Conservation (phyloP, 2,329 filamentous ascomycete genomes). For the Diaporthe batatas region DNA sequence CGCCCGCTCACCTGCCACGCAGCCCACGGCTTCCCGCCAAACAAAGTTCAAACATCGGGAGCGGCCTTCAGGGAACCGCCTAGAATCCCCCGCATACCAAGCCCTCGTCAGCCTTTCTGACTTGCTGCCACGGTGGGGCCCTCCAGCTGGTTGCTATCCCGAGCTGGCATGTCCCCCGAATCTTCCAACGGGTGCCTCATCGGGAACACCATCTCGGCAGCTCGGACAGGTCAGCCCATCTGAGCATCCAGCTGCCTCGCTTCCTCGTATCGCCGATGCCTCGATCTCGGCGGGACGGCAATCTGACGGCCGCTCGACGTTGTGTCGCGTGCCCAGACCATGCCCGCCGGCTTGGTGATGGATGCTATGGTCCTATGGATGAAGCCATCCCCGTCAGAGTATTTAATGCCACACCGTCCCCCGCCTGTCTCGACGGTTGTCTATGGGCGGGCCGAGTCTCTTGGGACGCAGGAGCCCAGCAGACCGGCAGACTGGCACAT, state of each 20-base stretch:
- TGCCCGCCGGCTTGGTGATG: conserved; percentile 9
- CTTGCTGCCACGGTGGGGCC: conserved; percentile 29
- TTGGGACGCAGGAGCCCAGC: conserved; percentile 1
- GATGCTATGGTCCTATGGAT: background rate
- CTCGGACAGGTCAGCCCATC: conserved; percentile 11
- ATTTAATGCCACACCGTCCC: conserved; percentile 19
- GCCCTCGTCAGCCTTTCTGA: conserved; percentile 27
- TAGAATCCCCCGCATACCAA: conserved; percentile 37
- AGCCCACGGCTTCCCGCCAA: conserved; percentile 15
- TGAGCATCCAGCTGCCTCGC: conserved; percentile 3
- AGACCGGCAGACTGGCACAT: background rate
- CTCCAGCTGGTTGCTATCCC: conserved; percentile 24
- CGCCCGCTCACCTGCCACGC: conserved; percentile 4
- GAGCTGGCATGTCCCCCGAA: conserved; percentile 13
- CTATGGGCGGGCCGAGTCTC: conserved; percentile 4
- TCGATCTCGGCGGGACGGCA: conserved; percentile 25
- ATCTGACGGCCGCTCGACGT: conserved; percentile 11
- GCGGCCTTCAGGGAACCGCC: conserved; percentile 36
- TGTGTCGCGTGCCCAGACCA: conserved; percentile 19
- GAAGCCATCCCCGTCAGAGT: conserved; percentile 6
- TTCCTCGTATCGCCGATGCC: conserved; percentile 26
- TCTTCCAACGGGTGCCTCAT: conserved; percentile 17
- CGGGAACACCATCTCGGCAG: conserved; percentile 12
- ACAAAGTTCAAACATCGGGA: conserved; percentile 31
- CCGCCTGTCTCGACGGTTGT: background rate